Conservation (phyloP, 1,284 basidiomycete genomes). For the Ceratobasidium sp. region DNA sequence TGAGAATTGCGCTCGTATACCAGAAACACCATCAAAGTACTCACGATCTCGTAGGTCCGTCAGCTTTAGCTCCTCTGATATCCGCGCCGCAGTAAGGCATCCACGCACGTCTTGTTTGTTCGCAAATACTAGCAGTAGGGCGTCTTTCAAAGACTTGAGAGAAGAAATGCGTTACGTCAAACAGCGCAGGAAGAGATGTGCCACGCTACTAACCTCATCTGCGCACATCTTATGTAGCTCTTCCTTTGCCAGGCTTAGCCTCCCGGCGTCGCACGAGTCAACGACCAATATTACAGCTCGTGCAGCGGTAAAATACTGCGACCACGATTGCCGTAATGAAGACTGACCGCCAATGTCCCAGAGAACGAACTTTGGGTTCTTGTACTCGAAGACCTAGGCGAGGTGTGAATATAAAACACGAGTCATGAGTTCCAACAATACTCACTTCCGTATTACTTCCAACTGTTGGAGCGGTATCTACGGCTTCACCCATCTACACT, state of each 20-base stretch:
- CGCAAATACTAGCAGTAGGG: constrained; percentile 67
- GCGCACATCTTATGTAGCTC: constrained; percentile 56
- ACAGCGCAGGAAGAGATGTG: neutral
- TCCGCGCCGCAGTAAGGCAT: constrained; percentile 46
- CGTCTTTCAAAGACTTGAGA: constrained; percentile 43
- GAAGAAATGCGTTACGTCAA: neutral
- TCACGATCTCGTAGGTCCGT: constrained; percentile 47
- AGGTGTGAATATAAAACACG: constrained; percentile 9
- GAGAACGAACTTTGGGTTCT: constrained; percentile 56
- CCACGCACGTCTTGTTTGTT: constrained; percentile 72
- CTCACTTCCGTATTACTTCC: constrained; percentile 54
- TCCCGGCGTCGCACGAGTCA: constrained; percentile 56
- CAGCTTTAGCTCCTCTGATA: constrained; percentile 45
- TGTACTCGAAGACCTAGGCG: constrained; percentile 53
- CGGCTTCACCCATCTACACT: constrained; percentile 54
- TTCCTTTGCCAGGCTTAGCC: constrained; percentile 49
- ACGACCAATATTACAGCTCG: constrained; percentile 57
- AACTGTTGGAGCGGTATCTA: constrained; percentile 57
- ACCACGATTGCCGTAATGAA: constrained; percentile 55
- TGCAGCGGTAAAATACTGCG: constrained; percentile 55
- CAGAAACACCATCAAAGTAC: neutral
- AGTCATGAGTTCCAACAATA: no score
- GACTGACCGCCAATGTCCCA: constrained; percentile 58
- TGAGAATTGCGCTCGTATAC: neutral
- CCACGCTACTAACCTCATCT: constrained; percentile 52